Evolutionary conservation across 306 rosid genomes (phyloP).

Genomic region (Boehmeria nivea): DNA sequence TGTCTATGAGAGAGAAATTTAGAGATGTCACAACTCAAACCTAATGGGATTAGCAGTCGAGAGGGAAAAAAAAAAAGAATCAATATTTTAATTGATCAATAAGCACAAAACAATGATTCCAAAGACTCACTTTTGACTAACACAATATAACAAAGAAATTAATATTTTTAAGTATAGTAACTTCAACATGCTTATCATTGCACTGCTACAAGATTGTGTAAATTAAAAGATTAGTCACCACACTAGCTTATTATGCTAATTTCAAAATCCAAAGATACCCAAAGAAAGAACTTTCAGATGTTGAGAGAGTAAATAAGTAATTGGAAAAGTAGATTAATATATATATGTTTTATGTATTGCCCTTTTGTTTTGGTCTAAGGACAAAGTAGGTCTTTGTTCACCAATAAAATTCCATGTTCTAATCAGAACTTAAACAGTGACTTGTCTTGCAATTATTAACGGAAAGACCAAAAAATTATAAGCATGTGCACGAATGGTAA

Average conservation of each 20-base stretch:
- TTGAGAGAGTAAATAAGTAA: constrained; percentile 20
- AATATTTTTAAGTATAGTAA: constrained; percentile 18
- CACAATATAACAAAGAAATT: constrained; percentile 27
- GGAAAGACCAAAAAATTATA: constrained; percentile 1
- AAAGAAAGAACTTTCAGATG: not conserved
- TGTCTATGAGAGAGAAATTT: constrained; percentile 15
- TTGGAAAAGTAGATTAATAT: constrained; percentile 24
- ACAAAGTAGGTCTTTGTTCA: constrained; percentile 25
- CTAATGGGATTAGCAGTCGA: constrained; percentile 41
- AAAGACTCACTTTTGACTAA: constrained; percentile 60
- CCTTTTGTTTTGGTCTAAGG: constrained; percentile 15
- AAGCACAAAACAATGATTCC: constrained; percentile 67
- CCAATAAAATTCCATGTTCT: constrained; percentile 29
- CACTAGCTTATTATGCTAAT: constrained; percentile 27
- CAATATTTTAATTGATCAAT: constrained; percentile 38
- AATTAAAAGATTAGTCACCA: not conserved
- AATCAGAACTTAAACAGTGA: constrained; percentile 7
- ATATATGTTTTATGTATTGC: constrained; percentile 14
- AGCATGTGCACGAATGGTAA: constrained; percentile 30
- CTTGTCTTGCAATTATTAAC: constrained; percentile 13
- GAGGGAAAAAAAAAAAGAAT: constrained; percentile 50
- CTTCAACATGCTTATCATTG: constrained; percentile 58
- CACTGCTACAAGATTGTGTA: constrained; percentile 22
- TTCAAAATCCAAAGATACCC: constrained; percentile 19
- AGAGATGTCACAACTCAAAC: constrained; percentile 31